Evolutionary conservation across 2,329 filamentous ascomycete genomes (phyloP).

Genomic region (Xylaria sp.): DNA sequence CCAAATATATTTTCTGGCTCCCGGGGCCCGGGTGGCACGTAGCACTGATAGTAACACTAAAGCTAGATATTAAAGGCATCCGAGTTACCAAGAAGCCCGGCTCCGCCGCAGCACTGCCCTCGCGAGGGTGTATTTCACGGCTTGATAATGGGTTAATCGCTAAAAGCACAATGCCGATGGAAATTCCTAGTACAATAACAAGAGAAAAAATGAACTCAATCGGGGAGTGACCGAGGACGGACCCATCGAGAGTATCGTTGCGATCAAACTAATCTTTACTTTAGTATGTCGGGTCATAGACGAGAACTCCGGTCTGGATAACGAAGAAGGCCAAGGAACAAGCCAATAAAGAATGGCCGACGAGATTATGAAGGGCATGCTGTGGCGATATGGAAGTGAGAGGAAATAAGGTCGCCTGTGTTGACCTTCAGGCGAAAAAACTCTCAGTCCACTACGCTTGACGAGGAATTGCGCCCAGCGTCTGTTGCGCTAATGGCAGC

Average conservation of each 20-base stretch:
- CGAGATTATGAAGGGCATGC: slow-evolving; percentile 4
- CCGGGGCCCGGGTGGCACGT: slow-evolving; percentile 1
- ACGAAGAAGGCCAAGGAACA: slow-evolving; percentile 11
- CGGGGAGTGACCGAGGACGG: slow-evolving; percentile 9
- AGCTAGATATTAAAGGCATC: slow-evolving; percentile 11
- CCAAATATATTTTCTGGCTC: slow-evolving; percentile 1
- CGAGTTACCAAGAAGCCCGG: slow-evolving; percentile 3
- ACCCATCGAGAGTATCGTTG: slow-evolving; percentile 9
- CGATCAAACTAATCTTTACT: neutral
- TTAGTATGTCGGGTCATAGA: slow-evolving; percentile 1
- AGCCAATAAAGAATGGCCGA: slow-evolving; percentile 19
- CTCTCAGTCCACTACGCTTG: slow-evolving; percentile 8
- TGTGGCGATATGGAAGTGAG: slow-evolving; percentile 14
- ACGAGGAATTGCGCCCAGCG: slow-evolving; percentile 14
- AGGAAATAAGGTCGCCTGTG: slow-evolving; percentile 2
- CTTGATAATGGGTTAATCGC: slow-evolving; percentile 1
- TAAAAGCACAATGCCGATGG: slow-evolving; percentile 6
- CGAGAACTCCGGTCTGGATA: slow-evolving; percentile 15
- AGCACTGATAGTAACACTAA: slow-evolving; percentile 14
- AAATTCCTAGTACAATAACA: slow-evolving; percentile 1
- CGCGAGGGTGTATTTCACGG: neutral
- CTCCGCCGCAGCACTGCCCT: neutral
- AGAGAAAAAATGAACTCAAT: neutral
- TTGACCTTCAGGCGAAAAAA: neutral
- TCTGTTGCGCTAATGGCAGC: slow-evolving; percentile 2